phyloP scores from a whole-genome alignment of 192 early-diverging fungal species.

The Borealophlyctis nickersoniae region DNA sequence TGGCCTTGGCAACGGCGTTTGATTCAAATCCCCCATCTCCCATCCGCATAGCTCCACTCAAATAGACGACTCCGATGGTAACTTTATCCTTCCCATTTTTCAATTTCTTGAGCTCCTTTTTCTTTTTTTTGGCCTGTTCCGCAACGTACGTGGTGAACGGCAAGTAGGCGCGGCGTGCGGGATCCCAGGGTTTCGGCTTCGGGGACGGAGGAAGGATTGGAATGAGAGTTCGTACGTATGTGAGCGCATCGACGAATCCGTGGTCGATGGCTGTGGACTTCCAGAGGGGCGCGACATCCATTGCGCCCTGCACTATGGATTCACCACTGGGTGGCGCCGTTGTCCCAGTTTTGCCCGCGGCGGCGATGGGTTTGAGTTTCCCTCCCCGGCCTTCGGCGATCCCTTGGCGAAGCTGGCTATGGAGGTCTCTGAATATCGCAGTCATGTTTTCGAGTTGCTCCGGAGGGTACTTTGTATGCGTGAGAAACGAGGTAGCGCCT shows the following conservation, averaged over 20 bases:
- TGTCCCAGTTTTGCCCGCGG: too few species aligned
- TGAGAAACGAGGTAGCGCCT: slow-evolving; percentile 46
- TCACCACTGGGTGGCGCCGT: too few species aligned
- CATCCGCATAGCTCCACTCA: slow-evolving; percentile 54
- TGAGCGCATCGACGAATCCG: slow-evolving; percentile 52
- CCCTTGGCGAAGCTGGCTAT: slow-evolving; percentile 46
- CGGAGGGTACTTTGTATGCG: slow-evolving; percentile 47
- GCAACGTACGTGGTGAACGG: too few species aligned
- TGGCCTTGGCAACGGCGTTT: slow-evolving; percentile 43
- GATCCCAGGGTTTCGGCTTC: too few species aligned
- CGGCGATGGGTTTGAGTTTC: too few species aligned
- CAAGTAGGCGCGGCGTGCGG: too few species aligned
- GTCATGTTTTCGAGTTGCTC: slow-evolving; percentile 58
- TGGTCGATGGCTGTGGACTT: slow-evolving; percentile 43
- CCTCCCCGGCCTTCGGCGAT: slow-evolving; percentile 50
- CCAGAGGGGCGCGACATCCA: slow-evolving; percentile 55
- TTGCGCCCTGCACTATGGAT: slow-evolving; percentile 40
- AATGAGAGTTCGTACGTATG: slow-evolving; percentile 43
- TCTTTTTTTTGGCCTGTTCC: not conserved
- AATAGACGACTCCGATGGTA: slow-evolving; percentile 65
- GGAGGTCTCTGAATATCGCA: slow-evolving; percentile 49
- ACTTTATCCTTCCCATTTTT: not conserved
- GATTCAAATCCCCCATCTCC: slow-evolving; percentile 42
- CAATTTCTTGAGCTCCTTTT: not conserved
- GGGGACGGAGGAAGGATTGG: too few species aligned